These are phyloP conservation scores for Gastrolobium villosum DNA, from an alignment of 306 rosid species.

Conservation along the genomic window DNA sequence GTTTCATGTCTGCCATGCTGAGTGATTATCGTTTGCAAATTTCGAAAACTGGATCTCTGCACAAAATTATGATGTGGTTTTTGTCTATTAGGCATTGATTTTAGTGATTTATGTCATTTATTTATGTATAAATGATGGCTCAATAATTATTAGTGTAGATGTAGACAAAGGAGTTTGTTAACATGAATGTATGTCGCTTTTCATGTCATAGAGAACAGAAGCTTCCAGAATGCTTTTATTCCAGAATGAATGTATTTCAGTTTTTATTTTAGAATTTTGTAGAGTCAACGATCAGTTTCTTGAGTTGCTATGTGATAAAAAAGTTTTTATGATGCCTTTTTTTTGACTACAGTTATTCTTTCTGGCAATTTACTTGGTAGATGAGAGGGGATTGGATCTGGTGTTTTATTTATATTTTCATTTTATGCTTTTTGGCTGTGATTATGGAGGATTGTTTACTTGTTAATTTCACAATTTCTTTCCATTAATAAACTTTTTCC, in stretches of 20 bases:
- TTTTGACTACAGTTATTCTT: background rate
- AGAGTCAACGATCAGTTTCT: background rate
- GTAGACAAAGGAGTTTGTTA: background rate
- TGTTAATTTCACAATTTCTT: background rate
- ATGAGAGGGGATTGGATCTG: background rate
- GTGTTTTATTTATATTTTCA: background rate
- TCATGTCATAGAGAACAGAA: background rate
- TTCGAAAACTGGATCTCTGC: background rate
- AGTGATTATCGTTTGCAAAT: slow-evolving; percentile 12
- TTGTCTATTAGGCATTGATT: background rate
- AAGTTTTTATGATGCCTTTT: background rate
- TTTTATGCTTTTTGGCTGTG: background rate
- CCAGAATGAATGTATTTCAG: background rate
- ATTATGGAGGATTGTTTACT: background rate
- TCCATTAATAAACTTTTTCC: background rate
- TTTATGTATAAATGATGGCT: background rate
- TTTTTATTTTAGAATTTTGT: slow-evolving; percentile 20
- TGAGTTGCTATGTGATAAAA: background rate
- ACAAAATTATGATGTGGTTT: background rate
- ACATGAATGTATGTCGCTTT: background rate
- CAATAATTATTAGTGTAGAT: background rate
- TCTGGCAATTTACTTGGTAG: background rate
- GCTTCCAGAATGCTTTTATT: background rate
- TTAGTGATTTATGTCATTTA: background rate
- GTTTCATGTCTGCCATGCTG: background rate